A percentile compares a stretch with the other conserved stretches of the same genome.
These are phyloP conservation scores for Polygonum maritimum DNA, from an alignment of 148 eudicot genomes.

Conservation along the genomic window DNA sequence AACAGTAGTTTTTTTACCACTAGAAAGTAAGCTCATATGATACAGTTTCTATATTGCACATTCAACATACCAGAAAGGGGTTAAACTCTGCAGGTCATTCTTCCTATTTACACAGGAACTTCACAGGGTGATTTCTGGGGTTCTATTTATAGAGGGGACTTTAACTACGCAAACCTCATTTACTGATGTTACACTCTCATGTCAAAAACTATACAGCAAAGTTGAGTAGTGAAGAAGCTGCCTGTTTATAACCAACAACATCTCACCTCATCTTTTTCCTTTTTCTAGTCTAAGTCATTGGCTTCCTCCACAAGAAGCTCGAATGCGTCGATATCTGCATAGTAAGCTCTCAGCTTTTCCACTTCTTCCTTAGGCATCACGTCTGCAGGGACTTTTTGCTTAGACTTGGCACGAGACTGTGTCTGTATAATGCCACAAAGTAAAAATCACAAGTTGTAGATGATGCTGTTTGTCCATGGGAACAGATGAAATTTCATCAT, in stretches of 20 bases:
- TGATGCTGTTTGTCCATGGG: not conserved
- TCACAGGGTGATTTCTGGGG: not conserved
- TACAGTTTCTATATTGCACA: not conserved
- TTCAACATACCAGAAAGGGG: not conserved
- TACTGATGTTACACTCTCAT: slow-evolving; percentile 2
- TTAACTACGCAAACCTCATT: not conserved
- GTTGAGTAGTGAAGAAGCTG: not conserved
- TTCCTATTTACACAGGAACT: not conserved
- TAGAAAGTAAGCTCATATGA: not conserved
- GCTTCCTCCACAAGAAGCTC: slow-evolving; percentile 28
- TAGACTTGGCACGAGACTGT: slow-evolving; percentile 15
- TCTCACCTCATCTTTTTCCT: not conserved
- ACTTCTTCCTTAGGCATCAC: slow-evolving; percentile 27
- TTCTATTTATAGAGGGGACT: not conserved
- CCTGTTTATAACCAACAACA: not conserved
- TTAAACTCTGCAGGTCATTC: not conserved
- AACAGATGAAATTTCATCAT: not conserved
- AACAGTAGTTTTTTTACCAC: not conserved
- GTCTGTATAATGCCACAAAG: slow-evolving; percentile 15
- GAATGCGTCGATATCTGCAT: slow-evolving; percentile 35
- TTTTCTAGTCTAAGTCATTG: slow-evolving; percentile 15
- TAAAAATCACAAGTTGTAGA: not conserved
- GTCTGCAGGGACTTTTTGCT: slow-evolving; percentile 10
- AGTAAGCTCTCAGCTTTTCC: slow-evolving; percentile 28
- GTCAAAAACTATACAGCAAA: not conserved